phyloP scores from a whole-genome alignment of 2,329 filamentous ascomycete species.

The Aspergillus oerlinghausenensis region DNA sequence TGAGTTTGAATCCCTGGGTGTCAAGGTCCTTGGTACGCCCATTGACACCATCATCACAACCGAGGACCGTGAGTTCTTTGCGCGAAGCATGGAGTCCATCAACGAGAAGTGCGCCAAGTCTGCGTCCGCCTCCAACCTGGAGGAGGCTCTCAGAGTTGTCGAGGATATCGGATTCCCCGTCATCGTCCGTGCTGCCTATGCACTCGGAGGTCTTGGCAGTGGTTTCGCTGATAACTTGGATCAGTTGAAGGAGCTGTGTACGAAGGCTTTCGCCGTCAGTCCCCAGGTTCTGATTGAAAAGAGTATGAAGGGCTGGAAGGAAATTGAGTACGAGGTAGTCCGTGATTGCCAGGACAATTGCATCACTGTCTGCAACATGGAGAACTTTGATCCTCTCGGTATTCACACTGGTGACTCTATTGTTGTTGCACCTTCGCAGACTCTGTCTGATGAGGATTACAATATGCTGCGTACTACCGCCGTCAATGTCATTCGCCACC shows the following conservation, averaged over 20 bases:
- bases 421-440: conserved; percentile 95
- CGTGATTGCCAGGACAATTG: conserved; percentile 95
- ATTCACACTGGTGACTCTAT: conserved; percentile 99
- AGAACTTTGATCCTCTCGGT: conserved; percentile 97
- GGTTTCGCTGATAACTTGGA: conserved; percentile 88
- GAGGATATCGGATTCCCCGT: conserved; percentile 93
- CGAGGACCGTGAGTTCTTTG: conserved; percentile 95
- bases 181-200: conserved; percentile 94
- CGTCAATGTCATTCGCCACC: conserved; percentile 92
- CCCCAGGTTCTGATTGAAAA: conserved; percentile 95
- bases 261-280: conserved; percentile 90
- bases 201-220: conserved; percentile 88
- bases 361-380: conserved; percentile 99
- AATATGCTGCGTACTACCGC: conserved; percentile 98
- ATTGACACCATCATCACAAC: conserved; percentile 99
- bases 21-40: conserved; percentile 90
- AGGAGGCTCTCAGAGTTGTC: conserved; percentile 84
- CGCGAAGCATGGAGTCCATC: conserved; percentile 96
- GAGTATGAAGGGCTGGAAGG: conserved; percentile 99
- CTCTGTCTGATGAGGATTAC: conserved; percentile 94
- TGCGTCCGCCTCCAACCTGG: conserved; percentile 79
- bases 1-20: conserved; percentile 87
- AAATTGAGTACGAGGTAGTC: conserved; percentile 98
- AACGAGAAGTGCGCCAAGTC: conserved; percentile 98
- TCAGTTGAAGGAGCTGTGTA: conserved; percentile 81